Percentiles rank a stretch among this genome's conserved stretches.
These are phyloP conservation scores for Actinomortierella wolfii DNA, from an alignment of 371 early-diverging fungal genomes.

Conservation along the genomic window DNA sequence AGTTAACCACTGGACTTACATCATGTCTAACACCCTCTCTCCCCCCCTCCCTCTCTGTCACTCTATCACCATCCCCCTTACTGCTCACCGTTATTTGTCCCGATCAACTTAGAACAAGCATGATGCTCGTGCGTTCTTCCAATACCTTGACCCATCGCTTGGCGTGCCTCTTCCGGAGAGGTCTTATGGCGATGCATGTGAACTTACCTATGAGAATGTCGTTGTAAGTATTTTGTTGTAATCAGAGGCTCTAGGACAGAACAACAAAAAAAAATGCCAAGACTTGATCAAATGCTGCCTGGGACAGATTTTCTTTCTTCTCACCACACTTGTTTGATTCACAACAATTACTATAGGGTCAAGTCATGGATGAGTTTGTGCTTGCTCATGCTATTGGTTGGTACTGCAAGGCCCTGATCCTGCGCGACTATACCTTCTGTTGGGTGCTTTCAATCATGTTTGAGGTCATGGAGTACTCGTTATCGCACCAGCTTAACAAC, in stretches of 20 bases:
- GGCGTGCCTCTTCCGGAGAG: conserved; percentile 83
- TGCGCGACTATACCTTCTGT: conserved; percentile 90
- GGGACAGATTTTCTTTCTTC: too few species aligned
- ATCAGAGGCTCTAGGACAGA: too few species aligned
- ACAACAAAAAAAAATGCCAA: not conserved
- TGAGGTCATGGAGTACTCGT: conserved; percentile 91
- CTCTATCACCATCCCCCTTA: not conserved
- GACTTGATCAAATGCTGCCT: too few species aligned
- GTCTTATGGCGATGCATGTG: conserved; percentile 89
- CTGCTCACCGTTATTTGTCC: conserved; percentile 7
- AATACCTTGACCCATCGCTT: conserved; percentile 75
- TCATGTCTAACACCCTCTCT: not conserved
- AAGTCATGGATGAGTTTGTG: conserved; percentile 87
- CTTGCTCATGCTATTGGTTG: conserved; percentile 91
- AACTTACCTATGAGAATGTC: conserved; percentile 69
- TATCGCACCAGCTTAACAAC: conserved; percentile 91
- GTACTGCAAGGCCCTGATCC: conserved; percentile 87
- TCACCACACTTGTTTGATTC: not conserved
- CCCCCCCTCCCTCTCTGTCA: not conserved
- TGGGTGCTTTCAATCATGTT: conserved; percentile 92
- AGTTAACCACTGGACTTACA: too few species aligned
- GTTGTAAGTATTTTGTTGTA: conserved; percentile 60
- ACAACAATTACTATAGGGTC: conserved; percentile 51
- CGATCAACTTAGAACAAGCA: conserved; percentile 78
- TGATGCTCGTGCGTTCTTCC: conserved; percentile 77